Evolutionary conservation across 2,329 filamentous ascomycete species (phyloP).

Genomic region (Stagonosporopsis chrysanthemi): DNA sequence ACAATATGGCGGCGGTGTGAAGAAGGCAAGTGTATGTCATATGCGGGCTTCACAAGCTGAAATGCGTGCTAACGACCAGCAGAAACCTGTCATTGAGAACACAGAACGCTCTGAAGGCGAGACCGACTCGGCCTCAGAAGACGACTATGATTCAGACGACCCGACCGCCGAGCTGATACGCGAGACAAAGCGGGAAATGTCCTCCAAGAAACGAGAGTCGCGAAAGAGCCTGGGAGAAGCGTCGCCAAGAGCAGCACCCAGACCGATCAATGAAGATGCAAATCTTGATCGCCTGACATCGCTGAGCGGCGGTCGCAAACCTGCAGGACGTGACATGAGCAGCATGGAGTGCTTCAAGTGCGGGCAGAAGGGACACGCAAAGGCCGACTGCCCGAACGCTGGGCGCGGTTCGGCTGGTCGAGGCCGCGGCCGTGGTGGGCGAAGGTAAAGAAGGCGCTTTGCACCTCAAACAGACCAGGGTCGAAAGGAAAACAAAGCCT

Average conservation of each 20-base stretch:
- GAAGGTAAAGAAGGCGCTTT: constrained; percentile 23
- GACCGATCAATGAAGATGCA: constrained; percentile 70
- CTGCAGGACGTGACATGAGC: constrained; percentile 36
- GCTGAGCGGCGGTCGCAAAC: constrained; percentile 55
- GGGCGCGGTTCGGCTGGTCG: constrained; percentile 37
- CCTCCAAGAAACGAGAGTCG: constrained; percentile 52
- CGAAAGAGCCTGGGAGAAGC: constrained; percentile 55
- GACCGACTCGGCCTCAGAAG: constrained; percentile 42
- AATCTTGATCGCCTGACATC: constrained; percentile 68
- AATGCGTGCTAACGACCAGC: constrained; percentile 21
- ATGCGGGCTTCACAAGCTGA: constrained; percentile 1
- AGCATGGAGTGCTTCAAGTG: constrained; percentile 67
- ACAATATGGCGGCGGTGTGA: constrained; percentile 61
- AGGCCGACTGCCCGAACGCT: constrained; percentile 60
- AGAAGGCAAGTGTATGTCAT: constrained; percentile 33
- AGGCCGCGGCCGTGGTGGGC: constrained; percentile 30
- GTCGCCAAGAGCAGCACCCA: constrained; percentile 61
- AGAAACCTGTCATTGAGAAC: constrained; percentile 34
- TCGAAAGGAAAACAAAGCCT: background rate
- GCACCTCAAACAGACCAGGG: background rate
- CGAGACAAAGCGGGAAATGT: constrained; percentile 55
- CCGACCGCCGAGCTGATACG: constrained; percentile 55
- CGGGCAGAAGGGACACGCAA: constrained; percentile 67
- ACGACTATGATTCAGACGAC: constrained; percentile 53
- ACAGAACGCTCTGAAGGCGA: constrained; percentile 36